Percentiles rank a stretch among this genome's conserved stretches.
These are phyloP conservation scores for Forsythia viridissima DNA, from an alignment of 257 asterid species.

Conservation along the genomic window DNA sequence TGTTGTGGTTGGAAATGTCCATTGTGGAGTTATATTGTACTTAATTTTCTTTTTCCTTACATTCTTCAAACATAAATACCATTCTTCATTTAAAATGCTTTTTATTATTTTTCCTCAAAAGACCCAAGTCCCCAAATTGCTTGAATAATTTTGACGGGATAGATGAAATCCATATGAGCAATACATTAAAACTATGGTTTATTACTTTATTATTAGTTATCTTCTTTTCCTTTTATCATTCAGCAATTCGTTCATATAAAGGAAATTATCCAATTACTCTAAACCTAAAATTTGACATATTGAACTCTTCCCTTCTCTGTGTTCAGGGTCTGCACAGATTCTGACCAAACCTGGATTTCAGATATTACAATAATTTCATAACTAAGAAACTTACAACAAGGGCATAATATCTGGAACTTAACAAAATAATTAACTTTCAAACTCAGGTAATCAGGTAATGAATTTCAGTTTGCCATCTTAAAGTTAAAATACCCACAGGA, in stretches of 20 bases:
- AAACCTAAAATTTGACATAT: neutral
- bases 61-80: neutral
- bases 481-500: no score
- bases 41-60: neutral
- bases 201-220: neutral
- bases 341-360: no score
- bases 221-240: neutral
- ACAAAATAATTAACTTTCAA: no score
- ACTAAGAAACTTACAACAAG: no score
- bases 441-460: no score
- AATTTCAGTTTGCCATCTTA: no score
- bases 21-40: neutral
- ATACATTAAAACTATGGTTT: neutral
- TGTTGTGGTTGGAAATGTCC: neutral
- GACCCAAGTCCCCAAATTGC: neutral
- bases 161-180: neutral
- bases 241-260: neutral
- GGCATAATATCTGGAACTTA: no score
- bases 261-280: neutral
- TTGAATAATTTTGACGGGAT: neutral
- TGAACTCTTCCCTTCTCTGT: neutral
- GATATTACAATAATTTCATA: no score
- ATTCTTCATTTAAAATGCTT: neutral
- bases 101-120: neutral
- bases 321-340: no score